Evolutionary conservation across 2,329 filamentous ascomycete species (phyloP).

Genomic region (Arthrobotrys musiformis): DNA sequence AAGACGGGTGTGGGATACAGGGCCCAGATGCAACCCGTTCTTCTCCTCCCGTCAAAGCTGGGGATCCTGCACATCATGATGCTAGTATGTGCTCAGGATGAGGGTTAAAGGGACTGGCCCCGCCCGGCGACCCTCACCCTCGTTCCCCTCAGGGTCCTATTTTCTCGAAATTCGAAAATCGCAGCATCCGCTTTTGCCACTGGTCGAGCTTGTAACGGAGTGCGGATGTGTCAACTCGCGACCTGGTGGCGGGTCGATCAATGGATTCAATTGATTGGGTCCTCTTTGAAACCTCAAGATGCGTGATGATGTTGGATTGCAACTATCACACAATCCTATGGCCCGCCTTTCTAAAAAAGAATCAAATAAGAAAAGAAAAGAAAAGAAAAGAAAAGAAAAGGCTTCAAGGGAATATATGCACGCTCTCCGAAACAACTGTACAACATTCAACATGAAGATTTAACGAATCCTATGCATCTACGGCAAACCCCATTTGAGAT

Average conservation of each 20-base stretch:
- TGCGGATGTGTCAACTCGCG: constrained; percentile 25
- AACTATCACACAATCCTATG: not conserved
- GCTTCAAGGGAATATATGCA: constrained; percentile 20
- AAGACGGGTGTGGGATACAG: constrained; percentile 42
- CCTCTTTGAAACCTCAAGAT: constrained; percentile 22
- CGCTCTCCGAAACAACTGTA: constrained; percentile 14
- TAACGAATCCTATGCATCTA: constrained; percentile 19
- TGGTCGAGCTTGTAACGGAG: not conserved
- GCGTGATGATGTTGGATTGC: constrained; percentile 38
- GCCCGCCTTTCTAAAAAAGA: not conserved
- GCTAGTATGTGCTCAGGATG: constrained; percentile 40
- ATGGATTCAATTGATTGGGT: constrained; percentile 22
- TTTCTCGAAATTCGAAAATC: constrained; percentile 40
- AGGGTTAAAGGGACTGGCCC: constrained; percentile 17
- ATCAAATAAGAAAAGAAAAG: too few species aligned
- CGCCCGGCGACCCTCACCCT: not conserved
- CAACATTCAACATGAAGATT: constrained; percentile 14
- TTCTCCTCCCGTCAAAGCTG: constrained; percentile 9
- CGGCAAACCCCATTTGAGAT: constrained; percentile 10
- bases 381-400: too few species aligned
- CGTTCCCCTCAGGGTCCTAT: constrained; percentile 32
- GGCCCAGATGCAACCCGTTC: constrained; percentile 28
- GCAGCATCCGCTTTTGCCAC: constrained; percentile 28
- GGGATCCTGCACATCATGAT: constrained; percentile 54
- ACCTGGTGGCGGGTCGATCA: constrained; percentile 27